These are phyloP conservation scores for Kwoniella shandongensis DNA, from an alignment of 768 basidiomycete species.

Conservation along the genomic window DNA sequence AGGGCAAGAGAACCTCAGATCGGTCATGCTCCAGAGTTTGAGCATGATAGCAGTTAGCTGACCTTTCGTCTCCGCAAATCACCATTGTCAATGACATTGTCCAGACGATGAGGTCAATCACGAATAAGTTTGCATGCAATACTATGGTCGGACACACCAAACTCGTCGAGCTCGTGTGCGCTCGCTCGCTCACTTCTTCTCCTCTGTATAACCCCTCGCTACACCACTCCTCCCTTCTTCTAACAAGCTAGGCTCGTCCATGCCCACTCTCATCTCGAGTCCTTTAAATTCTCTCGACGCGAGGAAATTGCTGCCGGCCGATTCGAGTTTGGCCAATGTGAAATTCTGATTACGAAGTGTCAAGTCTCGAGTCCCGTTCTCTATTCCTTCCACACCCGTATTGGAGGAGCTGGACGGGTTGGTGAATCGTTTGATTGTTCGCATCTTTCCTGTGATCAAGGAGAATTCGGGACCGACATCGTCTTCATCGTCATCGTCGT, in stretches of 20 bases:
- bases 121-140: too few species aligned
- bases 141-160: too few species aligned
- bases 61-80: too few species aligned
- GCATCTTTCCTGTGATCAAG: constrained; percentile 78
- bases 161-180: too few species aligned
- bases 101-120: too few species aligned
- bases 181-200: constrained; percentile 52
- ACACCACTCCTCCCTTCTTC: constrained; percentile 90
- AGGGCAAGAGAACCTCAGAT: too few species aligned
- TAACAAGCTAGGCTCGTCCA: constrained; percentile 74
- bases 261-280: constrained; percentile 71
- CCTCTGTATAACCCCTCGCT: constrained; percentile 74
- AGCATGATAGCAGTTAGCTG: too few species aligned
- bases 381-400: too few species aligned
- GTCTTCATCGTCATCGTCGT: constrained; percentile 55
- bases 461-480: constrained; percentile 79
- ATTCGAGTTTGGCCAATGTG: constrained; percentile 61
- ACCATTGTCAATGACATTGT: too few species aligned
- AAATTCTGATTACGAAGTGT: constrained; percentile 67
- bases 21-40: too few species aligned
- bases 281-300: constrained; percentile 74
- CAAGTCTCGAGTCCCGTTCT: constrained; percentile 56
- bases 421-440: constrained; percentile 57
- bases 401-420: too few species aligned
- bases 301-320: constrained; percentile 66